phyloP scores from a whole-genome alignment of 306 rosid species.

The Pyrus pyrifolia region DNA sequence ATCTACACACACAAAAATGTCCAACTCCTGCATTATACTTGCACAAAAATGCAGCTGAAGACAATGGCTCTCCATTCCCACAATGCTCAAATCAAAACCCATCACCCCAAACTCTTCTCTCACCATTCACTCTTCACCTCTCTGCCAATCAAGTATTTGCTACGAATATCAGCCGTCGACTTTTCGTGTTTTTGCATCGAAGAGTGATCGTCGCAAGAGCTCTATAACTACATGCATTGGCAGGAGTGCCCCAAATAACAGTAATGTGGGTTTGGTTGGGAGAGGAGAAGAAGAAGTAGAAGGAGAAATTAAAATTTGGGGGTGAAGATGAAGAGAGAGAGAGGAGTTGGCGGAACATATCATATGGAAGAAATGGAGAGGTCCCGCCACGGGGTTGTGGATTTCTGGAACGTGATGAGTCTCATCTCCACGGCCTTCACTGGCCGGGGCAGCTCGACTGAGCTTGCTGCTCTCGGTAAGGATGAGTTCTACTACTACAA shows the following conservation, averaged over 20 bases:
- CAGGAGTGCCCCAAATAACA: not conserved
- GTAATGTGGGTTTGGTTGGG: not conserved
- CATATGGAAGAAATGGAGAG: conserved; percentile 22
- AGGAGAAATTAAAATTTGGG: not conserved
- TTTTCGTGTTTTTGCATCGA: not conserved
- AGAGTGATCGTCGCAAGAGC: not conserved
- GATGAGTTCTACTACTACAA: not conserved
- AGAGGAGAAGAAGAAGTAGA: not conserved
- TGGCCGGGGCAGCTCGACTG: conserved; percentile 23
- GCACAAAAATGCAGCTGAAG: conserved; percentile 18
- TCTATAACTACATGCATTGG: conserved; percentile 3
- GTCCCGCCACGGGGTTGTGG: conserved; percentile 30
- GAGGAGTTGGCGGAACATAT: conserved; percentile 16
- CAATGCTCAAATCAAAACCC: not conserved
- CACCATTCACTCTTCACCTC: not conserved
- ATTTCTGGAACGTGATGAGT: conserved; percentile 30
- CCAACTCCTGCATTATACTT: too few species aligned
- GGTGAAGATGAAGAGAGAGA: not conserved
- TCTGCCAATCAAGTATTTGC: not conserved
- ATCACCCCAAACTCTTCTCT: not conserved
- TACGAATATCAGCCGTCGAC: not conserved
- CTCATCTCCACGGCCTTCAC: conserved; percentile 25
- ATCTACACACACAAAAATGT: not conserved
- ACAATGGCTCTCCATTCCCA: conserved; percentile 11
- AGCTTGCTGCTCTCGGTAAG: conserved; percentile 41